Conservation (phyloP, 2,329 filamentous ascomycete genomes). For the Ceratocystis cacaofunesta region DNA sequence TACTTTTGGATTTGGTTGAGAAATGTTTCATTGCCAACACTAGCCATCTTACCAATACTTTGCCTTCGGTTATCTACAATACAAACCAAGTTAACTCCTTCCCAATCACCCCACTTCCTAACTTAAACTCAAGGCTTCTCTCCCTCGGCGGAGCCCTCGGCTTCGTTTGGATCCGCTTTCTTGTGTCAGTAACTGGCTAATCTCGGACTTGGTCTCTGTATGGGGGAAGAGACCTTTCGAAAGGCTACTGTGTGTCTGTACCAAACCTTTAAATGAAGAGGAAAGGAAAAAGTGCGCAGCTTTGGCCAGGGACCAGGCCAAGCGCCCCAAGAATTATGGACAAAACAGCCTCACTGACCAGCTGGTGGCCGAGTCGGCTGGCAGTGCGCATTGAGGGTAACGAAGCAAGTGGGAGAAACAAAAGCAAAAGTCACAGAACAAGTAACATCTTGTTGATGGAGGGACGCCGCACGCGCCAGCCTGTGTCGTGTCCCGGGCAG, state of each 20-base stretch:
- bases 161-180: neutral
- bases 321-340: neutral
- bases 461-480: neutral
- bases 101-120: neutral
- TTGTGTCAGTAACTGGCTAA: neutral
- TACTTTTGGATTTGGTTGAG: too few species aligned
- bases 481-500: neutral
- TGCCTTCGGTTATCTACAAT: neutral
- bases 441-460: neutral
- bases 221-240: neutral
- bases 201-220: neutral
- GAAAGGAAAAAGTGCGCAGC: conserved; percentile 3
- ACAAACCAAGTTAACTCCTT: neutral
- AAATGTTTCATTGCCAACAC: neutral
- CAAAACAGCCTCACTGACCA: neutral
- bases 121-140: neutral
- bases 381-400: conserved; percentile 1
- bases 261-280: conserved; percentile 7
- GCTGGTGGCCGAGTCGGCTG: neutral
- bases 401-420: neutral
- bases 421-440: neutral
- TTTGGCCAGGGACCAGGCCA: neutral
- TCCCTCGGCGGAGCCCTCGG: neutral
- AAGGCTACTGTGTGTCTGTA: neutral
- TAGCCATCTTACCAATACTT: neutral